Evolutionary conservation across 345 rosid genomes (phyloP).

Genomic region (Lepidium didymum): DNA sequence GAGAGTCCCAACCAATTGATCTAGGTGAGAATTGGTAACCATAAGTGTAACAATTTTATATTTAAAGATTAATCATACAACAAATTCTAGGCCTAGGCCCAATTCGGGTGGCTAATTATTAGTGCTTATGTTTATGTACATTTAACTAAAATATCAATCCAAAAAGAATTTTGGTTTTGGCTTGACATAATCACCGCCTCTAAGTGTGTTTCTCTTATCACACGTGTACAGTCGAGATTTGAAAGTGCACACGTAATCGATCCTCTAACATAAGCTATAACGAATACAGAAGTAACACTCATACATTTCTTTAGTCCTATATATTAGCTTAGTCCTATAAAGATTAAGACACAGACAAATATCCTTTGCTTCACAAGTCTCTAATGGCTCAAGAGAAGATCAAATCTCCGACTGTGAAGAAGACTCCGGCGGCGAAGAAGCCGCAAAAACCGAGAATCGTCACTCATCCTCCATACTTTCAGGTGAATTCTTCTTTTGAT

Average conservation of each 20-base stretch:
- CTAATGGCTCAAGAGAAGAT: constrained; percentile 32
- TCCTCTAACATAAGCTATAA: constrained; percentile 6
- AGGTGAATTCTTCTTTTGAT: constrained; percentile 46
- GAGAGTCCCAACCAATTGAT: too few relatives aligned
- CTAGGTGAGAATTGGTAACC: too few relatives aligned
- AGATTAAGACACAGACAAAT: neutral
- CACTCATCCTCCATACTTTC: constrained; percentile 80
- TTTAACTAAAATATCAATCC: too few relatives aligned
- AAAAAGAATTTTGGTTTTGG: too few relatives aligned
- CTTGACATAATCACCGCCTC: too few relatives aligned
- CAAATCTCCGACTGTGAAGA: constrained; percentile 24
- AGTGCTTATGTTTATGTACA: too few relatives aligned
- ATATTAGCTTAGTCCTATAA: constrained; percentile 13
- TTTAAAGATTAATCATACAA: too few relatives aligned
- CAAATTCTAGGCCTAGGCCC: too few relatives aligned
- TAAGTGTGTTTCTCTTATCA: too few relatives aligned
- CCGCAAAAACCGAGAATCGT: constrained; percentile 36
- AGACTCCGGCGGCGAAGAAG: constrained; percentile 38
- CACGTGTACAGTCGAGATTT: too few relatives aligned
- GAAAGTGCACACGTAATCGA: constrained; percentile 35
- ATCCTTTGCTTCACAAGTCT: neutral
- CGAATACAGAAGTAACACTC: neutral
- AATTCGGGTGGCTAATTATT: too few relatives aligned
- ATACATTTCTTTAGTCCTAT: constrained; percentile 26
- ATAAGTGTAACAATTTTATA: too few relatives aligned